phyloP scores from a whole-genome alignment of 2,329 filamentous ascomycete species.

The Hypomyces perniciosus region DNA sequence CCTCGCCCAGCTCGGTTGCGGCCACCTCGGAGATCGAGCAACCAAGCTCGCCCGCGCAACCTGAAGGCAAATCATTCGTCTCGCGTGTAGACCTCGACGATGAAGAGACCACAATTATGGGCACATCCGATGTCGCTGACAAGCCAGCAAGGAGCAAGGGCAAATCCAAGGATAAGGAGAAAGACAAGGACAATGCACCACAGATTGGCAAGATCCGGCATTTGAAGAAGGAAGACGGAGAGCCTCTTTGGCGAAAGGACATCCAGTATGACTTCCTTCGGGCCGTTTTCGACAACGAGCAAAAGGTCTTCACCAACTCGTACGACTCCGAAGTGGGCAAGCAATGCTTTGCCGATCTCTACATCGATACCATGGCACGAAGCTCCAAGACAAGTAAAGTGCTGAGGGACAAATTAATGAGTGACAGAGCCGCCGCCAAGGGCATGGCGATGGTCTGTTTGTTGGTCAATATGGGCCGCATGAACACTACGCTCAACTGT shows the following conservation, averaged over 20 bases:
- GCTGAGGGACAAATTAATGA: conserved; percentile 90
- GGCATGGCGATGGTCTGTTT: conserved; percentile 99
- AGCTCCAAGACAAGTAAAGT: conserved; percentile 99
- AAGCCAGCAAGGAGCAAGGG: conserved; percentile 33
- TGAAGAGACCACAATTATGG: conserved; percentile 38
- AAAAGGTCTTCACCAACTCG: conserved; percentile 80
- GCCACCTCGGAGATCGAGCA: conserved; percentile 41
- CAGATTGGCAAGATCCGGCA: conserved; percentile 68
- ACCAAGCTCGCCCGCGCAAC: conserved; percentile 39
- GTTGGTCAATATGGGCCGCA: conserved; percentile 91
- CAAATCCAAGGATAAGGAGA: conserved; percentile 26
- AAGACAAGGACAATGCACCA: conserved; percentile 30
- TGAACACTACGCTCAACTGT: conserved; percentile 99
- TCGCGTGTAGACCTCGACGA: conserved; percentile 42
- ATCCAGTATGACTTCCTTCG: conserved; percentile 85
- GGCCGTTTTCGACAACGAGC: conserved; percentile 69
- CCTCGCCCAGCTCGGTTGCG: conserved; percentile 35
- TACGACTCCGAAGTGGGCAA: conserved; percentile 63
- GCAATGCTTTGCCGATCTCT: conserved; percentile 87
- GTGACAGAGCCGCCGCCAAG: conserved; percentile 84
- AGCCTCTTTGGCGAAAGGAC: conserved; percentile 79
- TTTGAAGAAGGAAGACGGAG: conserved; percentile 82
- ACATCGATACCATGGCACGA: conserved; percentile 96
- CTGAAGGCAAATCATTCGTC: conserved; percentile 41
- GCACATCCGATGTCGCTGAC: conserved; percentile 38